phyloP scores from a whole-genome alignment of 2,329 filamentous ascomycete genomes.

The Coniochaeta pulveracea region DNA sequence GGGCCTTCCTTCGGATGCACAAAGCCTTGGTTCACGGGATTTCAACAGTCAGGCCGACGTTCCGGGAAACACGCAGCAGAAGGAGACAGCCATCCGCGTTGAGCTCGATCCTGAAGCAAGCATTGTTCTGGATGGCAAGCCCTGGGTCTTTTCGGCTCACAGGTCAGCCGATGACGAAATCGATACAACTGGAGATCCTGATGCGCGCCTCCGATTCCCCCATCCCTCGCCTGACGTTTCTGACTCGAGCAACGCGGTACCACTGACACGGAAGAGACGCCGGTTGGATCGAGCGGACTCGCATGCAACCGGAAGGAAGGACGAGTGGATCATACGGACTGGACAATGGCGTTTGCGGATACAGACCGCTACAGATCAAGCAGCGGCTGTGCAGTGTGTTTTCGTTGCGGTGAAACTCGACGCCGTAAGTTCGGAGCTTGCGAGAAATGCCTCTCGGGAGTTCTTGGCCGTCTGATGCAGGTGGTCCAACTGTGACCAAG shows the following conservation, averaged over 20 bases:
- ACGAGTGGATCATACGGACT: slow-evolving; percentile 52
- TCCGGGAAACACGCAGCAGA: slow-evolving; percentile 58
- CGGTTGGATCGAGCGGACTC: slow-evolving; percentile 22
- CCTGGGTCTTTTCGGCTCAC: slow-evolving; percentile 22
- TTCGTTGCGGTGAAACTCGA: slow-evolving; percentile 69
- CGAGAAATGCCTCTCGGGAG: slow-evolving; percentile 50
- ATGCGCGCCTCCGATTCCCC: no score
- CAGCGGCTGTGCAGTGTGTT: slow-evolving; percentile 53
- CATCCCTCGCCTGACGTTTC: no score
- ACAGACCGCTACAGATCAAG: slow-evolving; percentile 37
- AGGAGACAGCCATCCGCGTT: slow-evolving; percentile 58
- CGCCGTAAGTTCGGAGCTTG: slow-evolving; percentile 52
- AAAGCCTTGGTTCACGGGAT: slow-evolving; percentile 53
- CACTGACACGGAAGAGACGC: slow-evolving; percentile 32
- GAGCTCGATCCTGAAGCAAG: slow-evolving; percentile 48
- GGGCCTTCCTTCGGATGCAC: slow-evolving; percentile 48
- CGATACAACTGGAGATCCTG: no score
- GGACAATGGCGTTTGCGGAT: slow-evolving; percentile 66
- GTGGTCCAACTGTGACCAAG: background rate
- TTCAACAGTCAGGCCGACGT: slow-evolving; percentile 49
- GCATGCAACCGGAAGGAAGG: slow-evolving; percentile 15
- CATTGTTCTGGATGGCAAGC: slow-evolving; percentile 46
- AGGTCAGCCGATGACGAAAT: slow-evolving; percentile 5
- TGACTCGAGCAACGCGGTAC: slow-evolving; percentile 9
- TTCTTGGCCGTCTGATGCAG: slow-evolving; percentile 39